Evolutionary conservation across 2,329 filamentous ascomycete species (phyloP).

Genomic region (Gyromitra esculenta): DNA sequence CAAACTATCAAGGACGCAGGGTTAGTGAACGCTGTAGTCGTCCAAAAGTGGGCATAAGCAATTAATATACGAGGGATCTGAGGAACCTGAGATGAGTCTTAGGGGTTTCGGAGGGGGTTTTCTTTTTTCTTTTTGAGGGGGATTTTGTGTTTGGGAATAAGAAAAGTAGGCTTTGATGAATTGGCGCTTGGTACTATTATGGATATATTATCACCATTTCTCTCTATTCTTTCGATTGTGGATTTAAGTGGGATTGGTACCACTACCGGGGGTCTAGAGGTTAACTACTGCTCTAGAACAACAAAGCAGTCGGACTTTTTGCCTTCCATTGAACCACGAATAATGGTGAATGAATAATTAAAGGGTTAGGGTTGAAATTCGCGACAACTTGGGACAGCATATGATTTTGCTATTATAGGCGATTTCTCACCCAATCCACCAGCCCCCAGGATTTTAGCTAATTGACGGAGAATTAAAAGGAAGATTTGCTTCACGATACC

Average conservation of each 20-base stretch:
- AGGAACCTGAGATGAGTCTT: constrained; percentile 33
- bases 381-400: not conserved
- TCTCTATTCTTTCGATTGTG: constrained; percentile 23
- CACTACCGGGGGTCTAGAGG: not conserved
- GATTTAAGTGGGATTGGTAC: constrained; percentile 13
- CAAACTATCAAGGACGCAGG: constrained; percentile 60
- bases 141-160: constrained; percentile 28
- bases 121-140: constrained; percentile 1
- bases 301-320: constrained; percentile 2
- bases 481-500: constrained; percentile 19
- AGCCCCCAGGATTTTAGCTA: not conserved
- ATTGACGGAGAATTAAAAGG: constrained; percentile 23
- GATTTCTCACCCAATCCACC: not conserved
- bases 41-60: constrained; percentile 66
- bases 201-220: constrained; percentile 24
- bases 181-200: constrained; percentile 43
- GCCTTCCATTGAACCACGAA: not conserved
- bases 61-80: constrained; percentile 34
- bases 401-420: not conserved
- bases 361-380: constrained; percentile 43
- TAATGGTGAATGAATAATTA: not conserved
- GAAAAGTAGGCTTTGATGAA: constrained; percentile 33
- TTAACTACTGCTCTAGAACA: constrained; percentile 22
- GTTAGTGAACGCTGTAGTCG: constrained; percentile 66
- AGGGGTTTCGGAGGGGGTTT: constrained; percentile 19